Evolutionary conservation across 345 rosid genomes (phyloP), one percentile per base, ranked within the genome.

Genomic region (Salix viminalis): DNA sequence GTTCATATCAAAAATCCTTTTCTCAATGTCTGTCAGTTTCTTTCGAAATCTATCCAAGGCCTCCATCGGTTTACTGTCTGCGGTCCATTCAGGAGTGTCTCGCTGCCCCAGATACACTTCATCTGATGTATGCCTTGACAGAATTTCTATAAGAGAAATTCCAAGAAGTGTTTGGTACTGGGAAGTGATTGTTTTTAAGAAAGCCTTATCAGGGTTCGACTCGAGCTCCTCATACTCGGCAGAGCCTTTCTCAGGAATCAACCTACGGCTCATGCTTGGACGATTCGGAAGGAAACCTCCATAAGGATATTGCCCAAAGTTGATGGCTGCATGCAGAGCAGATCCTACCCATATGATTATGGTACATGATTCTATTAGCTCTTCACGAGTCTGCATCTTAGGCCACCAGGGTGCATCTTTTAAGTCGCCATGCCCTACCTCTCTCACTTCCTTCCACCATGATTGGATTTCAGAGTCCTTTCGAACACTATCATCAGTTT

Each of bases 341-440:
- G 89, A 86, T 16, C 83, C 89, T 0, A 79, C 60, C 89, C 89
- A 86, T 5, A 86, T 80, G 26, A 84, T 79, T 48, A 70, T 86
- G 16, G 87, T 84, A 74, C 85, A 84, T 2, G 82, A 74, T 42
- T 84, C 81, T 14, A 79, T 72, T 19, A 86, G 78, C 32, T 84
- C 86, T 52, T 76, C 50, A 9, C 75, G 75, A 52, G 77, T 82
- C 69, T 78, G 73, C 87, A 86, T 84, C 46, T 80, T 68, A 36
- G 87, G 86, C 90, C 88, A 87, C 88, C 86, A 83, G 11, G 86
- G 82, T 19, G 79, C 83, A 3, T 76, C 66, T 73, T 81, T 87
- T 79, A 50, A 76, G 84, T 87, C 88, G 0, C 86, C 88, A 5
- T 87, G 90, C 8, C 86, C 90, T 50, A 58, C 66, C 50, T 87